Conservation (phyloP, 257 asterid genomes). For the Ajuga chamaepitys region DNA sequence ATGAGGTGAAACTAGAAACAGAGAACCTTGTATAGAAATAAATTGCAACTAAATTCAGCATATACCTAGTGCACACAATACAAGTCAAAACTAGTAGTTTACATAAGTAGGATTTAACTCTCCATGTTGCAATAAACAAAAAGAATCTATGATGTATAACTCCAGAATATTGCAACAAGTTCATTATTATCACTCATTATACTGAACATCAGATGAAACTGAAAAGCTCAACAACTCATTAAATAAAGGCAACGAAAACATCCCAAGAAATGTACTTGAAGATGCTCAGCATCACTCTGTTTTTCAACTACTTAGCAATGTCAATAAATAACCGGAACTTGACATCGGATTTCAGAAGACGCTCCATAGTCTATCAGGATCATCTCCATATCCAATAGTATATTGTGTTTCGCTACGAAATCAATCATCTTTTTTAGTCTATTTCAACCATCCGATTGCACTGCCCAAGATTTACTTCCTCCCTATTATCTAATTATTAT, state of each 20-base stretch:
- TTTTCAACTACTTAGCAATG: conserved; percentile 30
- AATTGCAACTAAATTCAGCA: too few relatives aligned
- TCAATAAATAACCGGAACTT: conserved; percentile 54
- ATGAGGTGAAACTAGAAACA: too few relatives aligned
- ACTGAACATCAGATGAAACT: not conserved
- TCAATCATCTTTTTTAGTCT: conserved; percentile 61
- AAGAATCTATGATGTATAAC: too few relatives aligned
- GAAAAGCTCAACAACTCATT: not conserved
- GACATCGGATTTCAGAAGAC: conserved; percentile 35
- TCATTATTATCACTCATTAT: too few relatives aligned
- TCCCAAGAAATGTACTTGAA: not conserved
- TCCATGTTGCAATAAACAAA: too few relatives aligned
- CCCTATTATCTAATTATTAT: conserved; percentile 12
- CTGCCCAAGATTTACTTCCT: conserved; percentile 42
- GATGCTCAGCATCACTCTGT: too few relatives aligned
- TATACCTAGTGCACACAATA: too few relatives aligned
- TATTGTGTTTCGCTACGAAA: conserved; percentile 45
- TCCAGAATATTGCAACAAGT: too few relatives aligned
- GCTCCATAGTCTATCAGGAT: conserved; percentile 42
- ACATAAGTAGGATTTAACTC: too few relatives aligned
- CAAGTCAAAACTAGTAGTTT: too few relatives aligned
- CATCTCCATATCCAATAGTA: conserved; percentile 41
- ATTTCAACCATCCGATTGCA: conserved; percentile 38
- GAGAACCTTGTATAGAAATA: too few relatives aligned
- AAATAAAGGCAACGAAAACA: too few relatives aligned